Conservation (phyloP, 2,329 filamentous ascomycete species). For the Aureobasidium sp. region DNA sequence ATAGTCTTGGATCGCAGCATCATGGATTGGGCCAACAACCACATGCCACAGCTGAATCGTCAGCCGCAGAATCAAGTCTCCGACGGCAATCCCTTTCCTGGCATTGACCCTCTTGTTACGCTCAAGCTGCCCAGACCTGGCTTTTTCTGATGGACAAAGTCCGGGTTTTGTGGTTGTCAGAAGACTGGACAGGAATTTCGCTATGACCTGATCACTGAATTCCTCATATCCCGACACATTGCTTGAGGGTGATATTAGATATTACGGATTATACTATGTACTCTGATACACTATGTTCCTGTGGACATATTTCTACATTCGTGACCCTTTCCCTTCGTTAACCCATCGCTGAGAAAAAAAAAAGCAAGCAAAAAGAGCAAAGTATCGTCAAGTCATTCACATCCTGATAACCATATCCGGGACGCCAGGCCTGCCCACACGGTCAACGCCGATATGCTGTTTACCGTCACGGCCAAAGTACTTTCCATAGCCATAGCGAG, state of each 20-base stretch:
- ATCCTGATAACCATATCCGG: slow-evolving; percentile 21
- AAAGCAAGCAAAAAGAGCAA: background rate
- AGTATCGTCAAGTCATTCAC: background rate
- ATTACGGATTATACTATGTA: background rate
- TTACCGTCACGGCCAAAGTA: slow-evolving; percentile 52
- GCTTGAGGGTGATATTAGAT: background rate
- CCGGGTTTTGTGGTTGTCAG: no score
- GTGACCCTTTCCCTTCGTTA: background rate
- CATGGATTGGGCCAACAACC: slow-evolving; percentile 27
- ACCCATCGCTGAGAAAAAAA: background rate
- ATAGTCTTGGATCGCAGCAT: slow-evolving; percentile 31
- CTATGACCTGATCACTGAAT: no score
- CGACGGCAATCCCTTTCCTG: slow-evolving; percentile 10
- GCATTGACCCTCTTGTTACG: slow-evolving; percentile 25
- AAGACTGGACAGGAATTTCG: no score
- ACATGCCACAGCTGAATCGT: background rate
- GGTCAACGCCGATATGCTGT: slow-evolving; percentile 55
- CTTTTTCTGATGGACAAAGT: background rate
- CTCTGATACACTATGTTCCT: background rate
- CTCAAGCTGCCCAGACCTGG: slow-evolving; percentile 22
- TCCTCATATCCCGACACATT: no score
- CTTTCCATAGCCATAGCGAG: slow-evolving; percentile 51
- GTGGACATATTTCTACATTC: background rate
- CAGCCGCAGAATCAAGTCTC: background rate
- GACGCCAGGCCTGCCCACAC: slow-evolving; percentile 39